Evolutionary conservation across 306 rosid genomes (phyloP).

Genomic region (Geum urbanum): DNA sequence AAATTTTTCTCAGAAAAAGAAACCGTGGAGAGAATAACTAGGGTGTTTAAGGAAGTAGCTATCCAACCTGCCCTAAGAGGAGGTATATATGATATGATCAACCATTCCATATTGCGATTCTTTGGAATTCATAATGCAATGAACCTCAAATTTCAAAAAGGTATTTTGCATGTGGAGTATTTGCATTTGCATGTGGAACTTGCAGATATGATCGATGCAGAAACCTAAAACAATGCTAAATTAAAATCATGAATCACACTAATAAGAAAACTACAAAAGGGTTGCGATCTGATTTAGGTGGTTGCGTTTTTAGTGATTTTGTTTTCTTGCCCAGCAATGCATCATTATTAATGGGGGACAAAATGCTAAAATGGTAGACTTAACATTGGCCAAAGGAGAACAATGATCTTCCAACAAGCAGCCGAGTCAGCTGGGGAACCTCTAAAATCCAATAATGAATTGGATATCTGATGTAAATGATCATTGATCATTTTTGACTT

Average conservation of each 20-base stretch:
- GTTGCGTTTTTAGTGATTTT: not conserved
- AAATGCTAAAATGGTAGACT: not conserved
- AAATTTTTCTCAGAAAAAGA: too few relatives aligned
- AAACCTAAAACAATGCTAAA: not conserved
- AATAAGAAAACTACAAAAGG: not conserved
- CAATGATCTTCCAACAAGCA: not conserved
- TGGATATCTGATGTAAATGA: too few relatives aligned
- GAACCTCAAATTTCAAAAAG: not conserved
- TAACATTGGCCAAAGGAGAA: not conserved
- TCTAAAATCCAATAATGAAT: not conserved
- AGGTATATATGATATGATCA: not conserved
- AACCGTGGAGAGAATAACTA: too few relatives aligned
- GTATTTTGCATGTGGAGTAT: not conserved
- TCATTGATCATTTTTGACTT: too few relatives aligned
- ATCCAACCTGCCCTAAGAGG: too few relatives aligned
- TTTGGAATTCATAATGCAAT: not conserved
- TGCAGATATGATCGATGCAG: not conserved
- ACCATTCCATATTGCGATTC: not conserved
- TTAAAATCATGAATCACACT: not conserved
- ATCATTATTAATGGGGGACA: not conserved
- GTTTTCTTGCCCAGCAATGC: conserved; percentile 14
- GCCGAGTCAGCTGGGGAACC: not conserved
- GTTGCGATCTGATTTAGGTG: conserved; percentile 1
- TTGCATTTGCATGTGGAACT: conserved; percentile 12
- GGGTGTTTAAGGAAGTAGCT: too few relatives aligned